phyloP scores from a whole-genome alignment of 164 flowering plant genomes.

The Aristolochia fimbriata region DNA sequence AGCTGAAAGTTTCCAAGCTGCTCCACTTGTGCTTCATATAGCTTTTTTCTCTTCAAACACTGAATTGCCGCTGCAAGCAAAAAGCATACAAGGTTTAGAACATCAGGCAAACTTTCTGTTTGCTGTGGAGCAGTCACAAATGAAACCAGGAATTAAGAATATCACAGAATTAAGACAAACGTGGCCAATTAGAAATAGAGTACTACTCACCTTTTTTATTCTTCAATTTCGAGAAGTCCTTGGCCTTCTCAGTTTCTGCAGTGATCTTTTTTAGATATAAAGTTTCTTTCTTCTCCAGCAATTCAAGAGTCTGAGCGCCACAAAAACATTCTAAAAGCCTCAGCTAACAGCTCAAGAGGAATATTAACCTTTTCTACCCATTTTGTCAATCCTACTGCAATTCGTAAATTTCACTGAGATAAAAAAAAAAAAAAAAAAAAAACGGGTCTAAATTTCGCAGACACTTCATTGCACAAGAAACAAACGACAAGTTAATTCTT shows the following conservation, averaged over 20 bases:
- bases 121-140: not conserved
- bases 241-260: not conserved
- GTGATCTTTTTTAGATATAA: not conserved
- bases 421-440: no score
- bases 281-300: conserved; percentile 5
- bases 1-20: conserved; percentile 6
- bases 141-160: not conserved
- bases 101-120: no score
- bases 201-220: conserved; percentile 1
- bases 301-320: not conserved
- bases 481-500: no score
- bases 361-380: no score
- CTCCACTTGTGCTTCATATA: conserved; percentile 6
- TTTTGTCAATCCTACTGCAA: no score
- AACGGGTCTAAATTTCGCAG: no score
- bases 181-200: not conserved
- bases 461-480: no score
- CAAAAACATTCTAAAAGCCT: no score
- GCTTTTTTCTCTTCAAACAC: conserved; percentile 10
- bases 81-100: not conserved
- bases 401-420: no score
- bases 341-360: no score
- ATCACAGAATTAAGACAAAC: not conserved
- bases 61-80: conserved; percentile 6
- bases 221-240: conserved; percentile 1